Evolutionary conservation across 2,329 filamentous ascomycete genomes (phyloP), one percentile per base, ranked within the genome.

Genomic region (Trichoderma sp.): DNA sequence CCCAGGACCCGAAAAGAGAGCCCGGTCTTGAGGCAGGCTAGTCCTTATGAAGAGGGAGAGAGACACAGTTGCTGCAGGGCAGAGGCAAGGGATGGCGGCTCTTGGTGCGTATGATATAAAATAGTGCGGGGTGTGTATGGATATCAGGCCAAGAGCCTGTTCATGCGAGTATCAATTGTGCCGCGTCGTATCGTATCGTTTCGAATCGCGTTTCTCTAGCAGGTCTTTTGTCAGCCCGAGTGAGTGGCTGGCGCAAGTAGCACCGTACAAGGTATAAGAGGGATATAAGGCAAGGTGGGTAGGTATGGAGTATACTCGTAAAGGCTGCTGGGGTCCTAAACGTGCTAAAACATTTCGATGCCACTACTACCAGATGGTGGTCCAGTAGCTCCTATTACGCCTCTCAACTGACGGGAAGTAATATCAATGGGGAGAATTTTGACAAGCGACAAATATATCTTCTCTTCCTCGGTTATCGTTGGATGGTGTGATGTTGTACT

Each of bases 1-100:
- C 47, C 47, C 31, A 53, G 33, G 31, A 37, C 47, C 49, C 24
- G 14, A 21, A 35, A 62, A 63, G n/a, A 16, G 8, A 31, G 27
- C 60, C 43, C 21, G 10, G n/a, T 24, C 19, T 11, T 24, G 3
- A 13, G 21, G 47, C 47, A 35, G 13, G 33, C 43, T 35, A 63
- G 40, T 43, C 40, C 40, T 7, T n/a, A 43, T 43, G 43, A 24
- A 56, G 61, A 21, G 35, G 27, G 35, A 16, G 35, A 65, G 35
- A 65, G 52, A 65, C 52, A 65, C 11, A 57, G 27, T 65, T 57
- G 62, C 58, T 63, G 66, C 31, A 62, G 65, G 65, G 65, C 65
- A 43, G 13, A 27, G 24, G 7, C 19, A 21, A 59, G 64, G 40
- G 40, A 35, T 67, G 64, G 55, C 40, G 63, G 29, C n/a, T 59